Conservation (phyloP, 2,329 filamentous ascomycete genomes). For the Basipetospora sp. region DNA sequence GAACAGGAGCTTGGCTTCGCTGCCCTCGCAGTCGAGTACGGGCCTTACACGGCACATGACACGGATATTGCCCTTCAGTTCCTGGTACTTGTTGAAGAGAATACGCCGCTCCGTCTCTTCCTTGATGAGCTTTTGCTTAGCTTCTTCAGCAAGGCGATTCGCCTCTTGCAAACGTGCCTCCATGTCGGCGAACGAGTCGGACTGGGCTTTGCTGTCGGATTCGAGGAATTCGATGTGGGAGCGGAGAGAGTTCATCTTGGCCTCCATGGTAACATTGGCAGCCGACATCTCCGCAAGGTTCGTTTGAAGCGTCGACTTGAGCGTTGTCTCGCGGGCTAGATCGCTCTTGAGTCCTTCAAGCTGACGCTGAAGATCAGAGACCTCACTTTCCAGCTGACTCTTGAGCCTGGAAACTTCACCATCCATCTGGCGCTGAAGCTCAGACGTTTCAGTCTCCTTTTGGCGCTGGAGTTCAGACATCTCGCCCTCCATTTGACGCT, state of each 20-base stretch:
- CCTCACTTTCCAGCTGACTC: no score
- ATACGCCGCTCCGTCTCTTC: slow-evolving; percentile 84
- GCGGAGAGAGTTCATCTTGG: slow-evolving; percentile 57
- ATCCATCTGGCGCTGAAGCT: no score
- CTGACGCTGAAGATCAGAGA: neutral
- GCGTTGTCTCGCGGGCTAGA: slow-evolving; percentile 47
- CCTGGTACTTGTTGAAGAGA: slow-evolving; percentile 93
- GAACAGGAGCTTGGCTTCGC: slow-evolving; percentile 60
- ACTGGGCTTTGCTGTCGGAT: slow-evolving; percentile 78
- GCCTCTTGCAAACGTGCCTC: slow-evolving; percentile 70
- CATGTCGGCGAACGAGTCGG: slow-evolving; percentile 68
- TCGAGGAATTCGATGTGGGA: slow-evolving; percentile 81
- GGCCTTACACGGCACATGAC: slow-evolving; percentile 95
- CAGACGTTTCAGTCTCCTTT: no score
- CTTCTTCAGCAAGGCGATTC: slow-evolving; percentile 49
- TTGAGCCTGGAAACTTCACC: no score
- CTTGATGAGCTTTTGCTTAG: slow-evolving; percentile 69
- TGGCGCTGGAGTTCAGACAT: no score
- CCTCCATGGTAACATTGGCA: slow-evolving; percentile 54
- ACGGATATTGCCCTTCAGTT: slow-evolving; percentile 93
- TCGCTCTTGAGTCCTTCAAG: slow-evolving; percentile 33
- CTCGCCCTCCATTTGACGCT: slow-evolving; percentile 19
- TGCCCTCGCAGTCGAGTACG: slow-evolving; percentile 45
- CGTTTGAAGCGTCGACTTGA: slow-evolving; percentile 38
- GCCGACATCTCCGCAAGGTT: slow-evolving; percentile 44